phyloP scores from a whole-genome alignment of 371 early-diverging fungal species.

The Mortierella sp. region DNA sequence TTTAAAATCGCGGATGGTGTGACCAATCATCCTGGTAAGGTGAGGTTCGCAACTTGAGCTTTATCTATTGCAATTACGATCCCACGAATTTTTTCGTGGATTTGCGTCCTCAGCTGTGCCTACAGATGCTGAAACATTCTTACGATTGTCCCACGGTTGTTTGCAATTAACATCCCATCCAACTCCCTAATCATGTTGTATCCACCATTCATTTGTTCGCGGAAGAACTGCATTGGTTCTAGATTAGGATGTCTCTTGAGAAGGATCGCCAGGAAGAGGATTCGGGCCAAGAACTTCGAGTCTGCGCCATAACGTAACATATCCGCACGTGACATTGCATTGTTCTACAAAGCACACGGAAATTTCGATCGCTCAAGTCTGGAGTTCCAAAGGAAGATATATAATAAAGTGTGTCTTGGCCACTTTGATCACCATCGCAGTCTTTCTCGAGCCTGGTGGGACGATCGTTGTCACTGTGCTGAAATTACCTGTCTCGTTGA shows the following conservation, averaged over 20 bases:
- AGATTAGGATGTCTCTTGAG: conserved; percentile 24
- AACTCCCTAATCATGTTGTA: conserved; percentile 17
- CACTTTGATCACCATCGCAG: conserved; percentile 31
- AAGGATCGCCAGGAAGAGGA: conserved; percentile 30
- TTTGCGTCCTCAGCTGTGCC: too few species aligned
- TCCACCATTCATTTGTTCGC: conserved; percentile 43
- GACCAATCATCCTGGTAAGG: background rate
- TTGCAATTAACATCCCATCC: conserved; percentile 12
- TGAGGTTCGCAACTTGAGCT: conserved; percentile 24
- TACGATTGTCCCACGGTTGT: conserved; percentile 14
- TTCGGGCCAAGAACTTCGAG: conserved; percentile 29
- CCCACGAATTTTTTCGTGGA: conserved; percentile 4
- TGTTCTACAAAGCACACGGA: too few species aligned
- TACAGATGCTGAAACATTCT: conserved; percentile 21
- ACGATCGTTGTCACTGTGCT: conserved; percentile 30
- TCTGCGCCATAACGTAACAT: conserved; percentile 10
- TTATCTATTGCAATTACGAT: conserved; percentile 52
- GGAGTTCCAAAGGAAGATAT: too few species aligned
- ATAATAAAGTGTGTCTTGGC: conserved; percentile 39
- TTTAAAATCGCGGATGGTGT: background rate
- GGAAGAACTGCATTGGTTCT: conserved; percentile 39
- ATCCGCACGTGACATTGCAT: background rate
- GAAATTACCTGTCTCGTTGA: conserved; percentile 1
- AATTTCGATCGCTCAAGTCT: too few species aligned
- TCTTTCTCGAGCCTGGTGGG: conserved; percentile 45